Evolutionary conservation across 257 asterid species (phyloP), one percentile per base, ranked within the genome.

Genomic region (Solanum infundibuliforme): DNA sequence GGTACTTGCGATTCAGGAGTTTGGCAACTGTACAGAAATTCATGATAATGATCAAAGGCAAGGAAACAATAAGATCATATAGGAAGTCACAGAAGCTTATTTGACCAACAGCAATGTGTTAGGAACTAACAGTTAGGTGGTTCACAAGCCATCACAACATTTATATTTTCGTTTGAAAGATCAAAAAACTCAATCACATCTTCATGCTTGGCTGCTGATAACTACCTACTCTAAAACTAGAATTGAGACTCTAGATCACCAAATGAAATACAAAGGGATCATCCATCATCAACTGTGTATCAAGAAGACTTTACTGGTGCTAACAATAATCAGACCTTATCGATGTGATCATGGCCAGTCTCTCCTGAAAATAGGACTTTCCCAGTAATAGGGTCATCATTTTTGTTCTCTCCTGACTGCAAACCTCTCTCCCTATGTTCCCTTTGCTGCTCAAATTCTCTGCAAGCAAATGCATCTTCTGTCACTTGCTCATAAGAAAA

Each of bases 361-460:
- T 93, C 98, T 73, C 90, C 94, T 21, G 90, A 62, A 90, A 84
- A 82, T 68, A 92, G 89, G 83, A 90, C 89, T 92, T 92, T 95
- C 55, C 92, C 92, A 38, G 91, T 83, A 86, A 90, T 89, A 84
- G 84, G 87, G 21, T 91, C 94, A 60, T 93, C 94, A 87, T 87
- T 90, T 88, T 87, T 92, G 89, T 89, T 86, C 87, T 93, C 93
- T 83, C 96, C 93, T 5, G 96, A 88, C 87, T 93, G 96, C 87
- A 96, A 90, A 74, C 98, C 99, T 86, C 87, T 89, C 90, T 97
- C 99, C 89, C 99, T 92, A 77, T 87, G 98, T 89, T 97, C 99
- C 91, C 99, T 97, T 91, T 97, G 99, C 93, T 96, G 99, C 94
- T 97, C 99, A 87, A 97, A 96, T 91, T 97, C 99, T 92, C 99